Evolutionary conservation across 78 protist genomes (phyloP).

Genomic region (Dictyostelium firmibasis): DNA sequence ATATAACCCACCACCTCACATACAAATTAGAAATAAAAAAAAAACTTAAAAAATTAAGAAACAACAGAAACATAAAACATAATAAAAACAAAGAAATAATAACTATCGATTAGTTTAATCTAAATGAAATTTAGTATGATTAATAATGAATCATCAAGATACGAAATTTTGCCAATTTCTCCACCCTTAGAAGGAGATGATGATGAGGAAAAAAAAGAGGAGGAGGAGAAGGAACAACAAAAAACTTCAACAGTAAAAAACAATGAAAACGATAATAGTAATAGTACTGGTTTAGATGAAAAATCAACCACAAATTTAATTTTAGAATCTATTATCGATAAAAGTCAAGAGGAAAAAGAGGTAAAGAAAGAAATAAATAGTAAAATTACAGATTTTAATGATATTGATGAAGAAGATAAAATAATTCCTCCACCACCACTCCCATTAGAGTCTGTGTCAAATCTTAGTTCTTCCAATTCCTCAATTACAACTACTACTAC

Average conservation of each 20-base stretch:
- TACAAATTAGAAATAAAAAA: too few relatives aligned
- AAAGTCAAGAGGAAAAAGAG: neutral
- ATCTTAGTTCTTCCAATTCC: neutral
- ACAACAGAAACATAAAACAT: neutral
- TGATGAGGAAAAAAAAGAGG: neutral
- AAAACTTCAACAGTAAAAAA: too few relatives aligned
- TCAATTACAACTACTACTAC: neutral
- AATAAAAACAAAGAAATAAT: too few relatives aligned
- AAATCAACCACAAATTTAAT: too few relatives aligned
- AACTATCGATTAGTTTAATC: too few relatives aligned
- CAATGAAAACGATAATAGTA: too few relatives aligned
- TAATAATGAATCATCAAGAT: neutral
- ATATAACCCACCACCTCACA: neutral
- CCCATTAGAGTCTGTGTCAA: neutral
- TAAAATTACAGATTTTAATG: neutral
- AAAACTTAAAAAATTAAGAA: neutral
- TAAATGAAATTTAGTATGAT: neutral
- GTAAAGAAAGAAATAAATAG: neutral
- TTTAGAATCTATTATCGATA: neutral
- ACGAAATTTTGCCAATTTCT: neutral
- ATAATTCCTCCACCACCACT: neutral
- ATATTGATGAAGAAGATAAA: neutral
- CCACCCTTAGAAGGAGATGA: neutral
- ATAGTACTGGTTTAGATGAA: neutral
- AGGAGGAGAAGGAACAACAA: neutral